A percentile compares a stretch with the other conserved stretches of the same genome.
These are phyloP conservation scores for Astrephomene gubernaculifera DNA, from an alignment of 139 green algal species.

Conservation along the genomic window DNA sequence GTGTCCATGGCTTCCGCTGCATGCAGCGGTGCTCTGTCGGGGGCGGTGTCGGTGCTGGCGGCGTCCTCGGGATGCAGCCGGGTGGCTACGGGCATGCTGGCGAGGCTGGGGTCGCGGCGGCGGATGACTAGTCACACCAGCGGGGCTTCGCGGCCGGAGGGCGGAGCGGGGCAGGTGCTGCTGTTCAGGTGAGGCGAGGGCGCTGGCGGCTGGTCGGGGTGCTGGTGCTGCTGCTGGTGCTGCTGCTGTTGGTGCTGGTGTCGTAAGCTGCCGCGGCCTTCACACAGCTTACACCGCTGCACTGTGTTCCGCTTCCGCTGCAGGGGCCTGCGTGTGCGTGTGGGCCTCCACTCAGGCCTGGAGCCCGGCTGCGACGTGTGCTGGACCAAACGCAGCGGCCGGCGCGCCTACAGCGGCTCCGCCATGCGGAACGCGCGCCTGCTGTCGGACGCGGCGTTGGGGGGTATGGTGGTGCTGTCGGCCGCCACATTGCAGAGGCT, in stretches of 20 bases:
- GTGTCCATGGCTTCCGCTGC: too few relatives aligned
- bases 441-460: constrained; percentile 30
- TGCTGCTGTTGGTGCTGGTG: not conserved
- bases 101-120: not conserved
- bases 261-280: not conserved
- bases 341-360: constrained; percentile 29
- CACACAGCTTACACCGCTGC: not conserved
- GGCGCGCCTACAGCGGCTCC: constrained; percentile 5
- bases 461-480: constrained; percentile 21
- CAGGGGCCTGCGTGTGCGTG: constrained; percentile 29
- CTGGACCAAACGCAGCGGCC: constrained; percentile 32
- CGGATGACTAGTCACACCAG: constrained; percentile 1
- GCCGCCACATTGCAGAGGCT: constrained; percentile 12
- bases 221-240: not conserved
- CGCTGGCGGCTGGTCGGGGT: not conserved
- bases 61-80: not conserved
- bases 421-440: constrained; percentile 17
- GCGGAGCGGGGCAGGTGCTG: not conserved
- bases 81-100: not conserved
- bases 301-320: not conserved
- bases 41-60: not conserved
- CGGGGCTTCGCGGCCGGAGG: not conserved
- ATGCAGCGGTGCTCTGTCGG: not conserved
- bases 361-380: constrained; percentile 9
- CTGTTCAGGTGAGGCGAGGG: constrained; percentile 1